A percentile compares a stretch with the other conserved stretches of the same genome.
These are phyloP conservation scores for Hymenoscyphus occultus DNA, from an alignment of 2,329 filamentous ascomycete species.

Conservation along the genomic window DNA sequence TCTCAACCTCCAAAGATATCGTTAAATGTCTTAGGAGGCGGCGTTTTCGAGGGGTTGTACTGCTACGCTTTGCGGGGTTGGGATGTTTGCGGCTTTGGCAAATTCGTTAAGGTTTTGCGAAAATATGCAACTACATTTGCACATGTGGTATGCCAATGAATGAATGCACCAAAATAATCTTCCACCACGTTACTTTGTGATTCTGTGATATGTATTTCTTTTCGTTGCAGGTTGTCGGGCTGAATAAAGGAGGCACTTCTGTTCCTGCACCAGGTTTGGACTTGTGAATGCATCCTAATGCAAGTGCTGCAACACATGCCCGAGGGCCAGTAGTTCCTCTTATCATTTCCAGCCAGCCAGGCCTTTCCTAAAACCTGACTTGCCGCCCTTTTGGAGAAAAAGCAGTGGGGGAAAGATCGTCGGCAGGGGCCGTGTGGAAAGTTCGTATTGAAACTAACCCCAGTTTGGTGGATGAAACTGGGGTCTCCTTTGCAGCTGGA, in stretches of 20 bases:
- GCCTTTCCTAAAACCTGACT: not conserved
- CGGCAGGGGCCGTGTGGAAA: not conserved
- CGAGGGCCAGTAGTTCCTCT: not conserved
- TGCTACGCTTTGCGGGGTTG: constrained; percentile 24
- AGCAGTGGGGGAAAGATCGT: not conserved
- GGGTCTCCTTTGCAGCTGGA: constrained; percentile 5
- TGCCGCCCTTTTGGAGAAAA: not conserved
- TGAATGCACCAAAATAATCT: constrained; percentile 16
- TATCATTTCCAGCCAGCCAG: not conserved
- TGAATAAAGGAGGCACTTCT: not conserved
- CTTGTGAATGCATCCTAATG: not conserved
- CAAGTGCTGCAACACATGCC: not conserved
- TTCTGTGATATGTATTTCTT: not conserved
- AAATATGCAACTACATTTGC: constrained; percentile 21
- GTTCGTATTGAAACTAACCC: constrained; percentile 1
- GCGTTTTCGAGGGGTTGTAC: constrained; percentile 29
- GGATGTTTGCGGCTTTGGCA: constrained; percentile 25
- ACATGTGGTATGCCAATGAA: constrained; percentile 26
- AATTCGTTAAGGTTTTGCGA: constrained; percentile 7
- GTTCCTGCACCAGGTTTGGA: not conserved
- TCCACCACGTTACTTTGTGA: not conserved
- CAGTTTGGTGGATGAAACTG: constrained; percentile 5
- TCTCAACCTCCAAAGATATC: constrained; percentile 97
- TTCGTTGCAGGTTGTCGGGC: not conserved
- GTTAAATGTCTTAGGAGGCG: constrained; percentile 52